Percentiles rank a stretch among this genome's conserved stretches.
phyloP scores from a whole-genome alignment of 2,329 filamentous ascomycete genomes.

The Grosmannia penicillata region DNA sequence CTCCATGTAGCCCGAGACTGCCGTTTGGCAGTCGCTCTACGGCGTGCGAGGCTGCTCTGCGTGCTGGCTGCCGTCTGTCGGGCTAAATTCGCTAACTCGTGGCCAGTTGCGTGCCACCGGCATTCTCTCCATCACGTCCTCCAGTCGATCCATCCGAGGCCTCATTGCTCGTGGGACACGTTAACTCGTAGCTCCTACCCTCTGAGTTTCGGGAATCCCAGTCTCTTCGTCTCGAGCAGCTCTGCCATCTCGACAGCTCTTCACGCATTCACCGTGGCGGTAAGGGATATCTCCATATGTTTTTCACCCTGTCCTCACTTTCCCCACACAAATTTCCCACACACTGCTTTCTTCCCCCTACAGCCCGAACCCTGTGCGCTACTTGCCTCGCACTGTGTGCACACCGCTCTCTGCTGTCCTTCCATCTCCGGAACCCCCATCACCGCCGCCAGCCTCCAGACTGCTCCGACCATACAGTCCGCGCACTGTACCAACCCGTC shows the following conservation, averaged over 20 bases:
- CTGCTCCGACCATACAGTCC: too few species aligned
- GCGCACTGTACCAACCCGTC: too few species aligned
- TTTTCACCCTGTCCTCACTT: background rate
- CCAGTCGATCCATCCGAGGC: constrained; percentile 16
- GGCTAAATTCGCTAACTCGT: background rate
- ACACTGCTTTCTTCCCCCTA: background rate
- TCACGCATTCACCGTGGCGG: constrained; percentile 26
- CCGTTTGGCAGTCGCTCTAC: background rate
- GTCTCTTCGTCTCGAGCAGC: constrained; percentile 23
- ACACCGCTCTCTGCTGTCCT: too few species aligned
- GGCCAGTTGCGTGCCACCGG: constrained; percentile 29
- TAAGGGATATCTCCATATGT: constrained; percentile 22
- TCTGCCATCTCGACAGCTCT: constrained; percentile 12
- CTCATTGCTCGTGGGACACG: constrained; percentile 40
- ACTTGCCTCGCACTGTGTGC: too few species aligned
- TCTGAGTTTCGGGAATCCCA: constrained; percentile 30
- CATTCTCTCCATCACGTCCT: constrained; percentile 22
- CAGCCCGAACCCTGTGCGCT: too few species aligned
- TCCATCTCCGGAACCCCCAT: too few species aligned
- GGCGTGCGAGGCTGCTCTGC: too few species aligned
- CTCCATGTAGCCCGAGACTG: constrained; percentile 15
- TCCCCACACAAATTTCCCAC: background rate
- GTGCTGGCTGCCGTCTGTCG: background rate
- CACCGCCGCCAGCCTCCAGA: too few species aligned
- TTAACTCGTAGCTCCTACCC: constrained; percentile 48